A percentile compares a stretch with the other conserved stretches of the same genome.
Evolutionary conservation across 331 rosid species (phyloP).

Genomic region (Cydonia oblonga): DNA sequence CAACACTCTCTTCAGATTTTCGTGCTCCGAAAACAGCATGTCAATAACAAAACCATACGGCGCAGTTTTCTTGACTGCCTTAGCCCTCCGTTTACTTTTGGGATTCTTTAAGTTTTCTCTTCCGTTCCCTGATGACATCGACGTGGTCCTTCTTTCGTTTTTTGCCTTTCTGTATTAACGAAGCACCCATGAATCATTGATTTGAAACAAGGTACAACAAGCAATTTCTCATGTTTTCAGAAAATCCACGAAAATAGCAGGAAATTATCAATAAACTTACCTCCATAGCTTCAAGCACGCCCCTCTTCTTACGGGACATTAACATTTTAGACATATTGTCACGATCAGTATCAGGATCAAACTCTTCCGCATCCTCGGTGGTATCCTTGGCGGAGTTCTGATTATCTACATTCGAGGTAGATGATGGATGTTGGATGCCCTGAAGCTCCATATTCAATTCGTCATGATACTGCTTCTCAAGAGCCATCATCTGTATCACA

Average conservation of each 20-base stretch:
- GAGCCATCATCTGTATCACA: conserved; percentile 53
- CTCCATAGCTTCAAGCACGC: conserved; percentile 51
- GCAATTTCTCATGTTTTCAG: not conserved
- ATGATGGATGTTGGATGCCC: conserved; percentile 29
- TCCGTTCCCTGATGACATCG: conserved; percentile 42
- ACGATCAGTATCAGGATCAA: conserved; percentile 22
- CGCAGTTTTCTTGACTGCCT: not conserved
- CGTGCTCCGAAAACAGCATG: not conserved
- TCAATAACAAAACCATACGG: not conserved
- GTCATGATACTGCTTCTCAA: conserved; percentile 59
- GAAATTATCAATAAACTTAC: conserved; percentile 21
- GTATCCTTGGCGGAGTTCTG: conserved; percentile 26
- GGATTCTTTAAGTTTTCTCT: conserved; percentile 44
- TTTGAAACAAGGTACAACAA: not conserved
- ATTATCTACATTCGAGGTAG: conserved; percentile 19
- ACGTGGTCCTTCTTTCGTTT: conserved; percentile 34
- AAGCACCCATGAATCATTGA: not conserved
- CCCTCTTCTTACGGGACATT: conserved; percentile 53
- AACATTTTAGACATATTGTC: conserved; percentile 26
- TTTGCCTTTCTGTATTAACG: conserved; percentile 41
- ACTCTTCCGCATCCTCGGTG: conserved; percentile 25
- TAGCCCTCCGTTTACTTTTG: conserved; percentile 6
- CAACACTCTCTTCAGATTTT: not conserved
- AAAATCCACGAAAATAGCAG: not conserved
- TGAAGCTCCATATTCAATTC: conserved; percentile 70